Evolutionary conservation across 2,329 filamentous ascomycete species (phyloP), one percentile per base, ranked within the genome.

Genomic region (Xylaria sp.): DNA sequence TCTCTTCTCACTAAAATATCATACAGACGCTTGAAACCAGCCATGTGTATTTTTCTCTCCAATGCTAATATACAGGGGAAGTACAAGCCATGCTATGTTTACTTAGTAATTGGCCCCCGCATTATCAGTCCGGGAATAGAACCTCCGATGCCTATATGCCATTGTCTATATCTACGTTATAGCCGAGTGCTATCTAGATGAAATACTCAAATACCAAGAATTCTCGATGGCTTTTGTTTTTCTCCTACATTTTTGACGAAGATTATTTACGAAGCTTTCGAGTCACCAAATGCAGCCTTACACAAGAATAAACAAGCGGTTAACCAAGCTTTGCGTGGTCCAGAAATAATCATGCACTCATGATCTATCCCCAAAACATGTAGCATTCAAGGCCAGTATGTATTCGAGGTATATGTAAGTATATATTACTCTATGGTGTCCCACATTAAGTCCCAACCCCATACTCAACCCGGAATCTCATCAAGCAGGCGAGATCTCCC

Each of bases 41-140:
- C 11, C 2, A 6, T 36, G 27, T 6, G 25, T 13, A 33, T 10
- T 10, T 10, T 10, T 36, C 17, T 20, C 20, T n/a, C 15, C 11
- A 36, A 54, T 27, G 31, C 39, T 7, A 20, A 53, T 51, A 33
- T 25, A 42, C 29, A 17, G 7, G 11, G 15, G 10, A 36, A 36
- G n/a, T 20, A 36, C 44, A 53, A 65, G 7, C 49, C 47, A 59
- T 51, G 17, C 42, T 29, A 53, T 42, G 63, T 62, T 39, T 47
- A 61, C 50, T 61, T 49, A 56, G 47, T 51, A 33, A 51, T 51
- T 29, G 9, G 42, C 15, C 64, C 58, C 64, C 64, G 51, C 64
- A 31, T 50, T 27, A 54, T 15, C 17, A 53, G 36, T 27, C 60
- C 54, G 59, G 64, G 10, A 55, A 31, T 50, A 36, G 2, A 38